Base-by-base conservation (phyloP, 73 alveolate genomes). In the Breviolum minutum region DNA sequence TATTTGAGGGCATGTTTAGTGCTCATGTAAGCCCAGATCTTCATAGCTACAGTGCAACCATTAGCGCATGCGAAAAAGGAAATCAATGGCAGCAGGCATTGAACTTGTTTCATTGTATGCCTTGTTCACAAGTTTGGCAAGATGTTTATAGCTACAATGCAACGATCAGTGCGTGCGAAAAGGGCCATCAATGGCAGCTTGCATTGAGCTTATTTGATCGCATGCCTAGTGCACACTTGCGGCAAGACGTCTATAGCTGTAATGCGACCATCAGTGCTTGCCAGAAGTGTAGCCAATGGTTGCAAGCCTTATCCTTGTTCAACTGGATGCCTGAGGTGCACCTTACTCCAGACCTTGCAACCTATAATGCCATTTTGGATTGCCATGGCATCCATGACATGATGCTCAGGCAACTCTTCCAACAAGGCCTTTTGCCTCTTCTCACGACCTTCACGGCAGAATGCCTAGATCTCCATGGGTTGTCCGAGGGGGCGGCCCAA, bases 1-100 rank as follows among this genome's bases (percentile, higher is more conserved):
- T 77, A 12, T 77, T 77, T 29, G 63, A 77, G 4, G 63, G 32
- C 63, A 77, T 77, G 86, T 29, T 24, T 9, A 19, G 22, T 12
- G 86, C 62, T 13, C 22, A 73, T 73, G 86, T 77, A 16, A 24
- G 12, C 24, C 86, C 20, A 77, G 86, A 77, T 12, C 63, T 77
- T 22, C 86, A 77, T 77, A 77, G 86, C 63, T 77, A 77, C 86
- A 77, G 86, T 77, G 86, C 86, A 29, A 77, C 86, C 61, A 77
- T 77, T 62, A 77, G 86, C 86, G 86, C 86, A 13, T 77, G 61
- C 13, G 86, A 77, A 29, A 77, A 77, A 62, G 86, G 86, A 2
- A 62, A n/a, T 77, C 86, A 77, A 29, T 77, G 86, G 86, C 63
- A 77, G 86, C 61, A 29, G n/a, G 86, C 86, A 8, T 29, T 77